phyloP scores from a whole-genome alignment of 2,329 filamentous ascomycete genomes.

The Graphilbum fragrans region DNA sequence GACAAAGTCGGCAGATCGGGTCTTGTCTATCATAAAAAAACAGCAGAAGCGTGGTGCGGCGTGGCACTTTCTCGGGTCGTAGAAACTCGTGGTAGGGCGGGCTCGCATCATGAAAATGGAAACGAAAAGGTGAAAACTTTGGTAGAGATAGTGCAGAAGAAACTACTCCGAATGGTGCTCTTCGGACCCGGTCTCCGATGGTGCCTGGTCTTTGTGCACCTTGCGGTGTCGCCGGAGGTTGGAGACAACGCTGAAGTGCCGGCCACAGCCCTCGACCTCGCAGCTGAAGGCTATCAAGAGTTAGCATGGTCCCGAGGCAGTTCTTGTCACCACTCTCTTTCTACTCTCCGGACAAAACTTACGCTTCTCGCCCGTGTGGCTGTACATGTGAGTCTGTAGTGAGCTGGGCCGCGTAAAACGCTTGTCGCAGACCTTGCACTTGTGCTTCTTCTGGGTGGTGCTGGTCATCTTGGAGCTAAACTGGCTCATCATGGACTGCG shows the following conservation, averaged over 20 bases:
- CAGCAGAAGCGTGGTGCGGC: too few relatives aligned
- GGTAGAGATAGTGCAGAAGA: background rate
- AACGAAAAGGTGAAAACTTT: too few relatives aligned
- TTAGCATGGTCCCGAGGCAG: too few relatives aligned
- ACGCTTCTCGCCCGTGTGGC: conserved; percentile 97
- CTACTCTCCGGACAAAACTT: conserved; percentile 29
- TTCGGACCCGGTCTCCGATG: conserved; percentile 51
- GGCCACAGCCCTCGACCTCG: conserved; percentile 86
- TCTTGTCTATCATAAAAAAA: too few relatives aligned
- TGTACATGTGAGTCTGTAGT: conserved; percentile 95
- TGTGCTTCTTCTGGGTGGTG: conserved; percentile 97
- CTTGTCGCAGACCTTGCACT: conserved; percentile 98
- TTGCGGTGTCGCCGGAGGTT: conserved; percentile 92
- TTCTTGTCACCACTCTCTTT: background rate
- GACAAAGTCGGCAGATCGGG: too few relatives aligned
- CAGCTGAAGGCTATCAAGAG: conserved; percentile 87
- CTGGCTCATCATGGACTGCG: conserved; percentile 96
- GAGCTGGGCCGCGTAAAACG: conserved; percentile 90
- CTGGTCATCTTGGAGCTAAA: conserved; percentile 95
- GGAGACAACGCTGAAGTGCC: conserved; percentile 94
- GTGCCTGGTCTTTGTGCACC: conserved; percentile 73
- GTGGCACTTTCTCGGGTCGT: too few relatives aligned
- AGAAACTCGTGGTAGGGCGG: too few relatives aligned
- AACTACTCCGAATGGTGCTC: conserved; percentile 46
- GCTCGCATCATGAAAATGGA: too few relatives aligned